phyloP scores from a whole-genome alignment of 306 rosid species.

The peach (Prunus persica) region DNA sequence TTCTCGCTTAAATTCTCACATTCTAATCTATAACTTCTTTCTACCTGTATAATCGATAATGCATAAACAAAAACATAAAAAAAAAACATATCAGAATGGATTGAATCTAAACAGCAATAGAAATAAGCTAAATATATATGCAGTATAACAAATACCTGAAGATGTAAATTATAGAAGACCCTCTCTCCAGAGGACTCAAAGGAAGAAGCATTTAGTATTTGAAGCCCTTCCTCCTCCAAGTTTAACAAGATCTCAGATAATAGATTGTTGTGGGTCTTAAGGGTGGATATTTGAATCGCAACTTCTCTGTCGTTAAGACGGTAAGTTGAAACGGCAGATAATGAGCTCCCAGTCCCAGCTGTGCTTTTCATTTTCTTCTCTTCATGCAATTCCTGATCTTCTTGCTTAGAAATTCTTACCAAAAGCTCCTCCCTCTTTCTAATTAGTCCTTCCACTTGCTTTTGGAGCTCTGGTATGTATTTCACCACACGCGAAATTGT shows the following conservation, averaged over 20 bases:
- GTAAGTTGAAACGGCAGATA: slow-evolving; percentile 42
- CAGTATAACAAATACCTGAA: slow-evolving; percentile 31
- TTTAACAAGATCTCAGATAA: slow-evolving; percentile 44
- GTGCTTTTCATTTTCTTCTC: background rate
- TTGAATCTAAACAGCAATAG: too few relatives aligned
- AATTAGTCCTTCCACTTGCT: slow-evolving; percentile 48
- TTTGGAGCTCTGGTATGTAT: slow-evolving; percentile 63
- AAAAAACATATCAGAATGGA: too few relatives aligned
- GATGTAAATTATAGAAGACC: slow-evolving; percentile 52
- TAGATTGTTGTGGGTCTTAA: slow-evolving; percentile 15
- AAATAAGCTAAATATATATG: background rate
- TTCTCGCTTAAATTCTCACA: slow-evolving; percentile 13
- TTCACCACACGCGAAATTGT: slow-evolving; percentile 54
- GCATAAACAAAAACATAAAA: too few relatives aligned
- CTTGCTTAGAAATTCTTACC: slow-evolving; percentile 17
- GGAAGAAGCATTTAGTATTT: slow-evolving; percentile 54
- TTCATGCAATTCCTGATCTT: background rate
- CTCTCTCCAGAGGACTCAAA: slow-evolving; percentile 53
- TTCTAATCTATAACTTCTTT: slow-evolving; percentile 13
- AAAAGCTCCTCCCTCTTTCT: slow-evolving; percentile 54
- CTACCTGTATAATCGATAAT: slow-evolving; percentile 11
- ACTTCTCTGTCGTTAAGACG: slow-evolving; percentile 49
- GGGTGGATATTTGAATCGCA: slow-evolving; percentile 48
- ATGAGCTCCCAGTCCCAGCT: slow-evolving; percentile 18
- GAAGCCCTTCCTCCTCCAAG: slow-evolving; percentile 50